Percentiles rank a stretch among this genome's conserved stretches.
phyloP scores from a whole-genome alignment of 345 rosid genomes.

The Schrenkiella parvula region DNA sequence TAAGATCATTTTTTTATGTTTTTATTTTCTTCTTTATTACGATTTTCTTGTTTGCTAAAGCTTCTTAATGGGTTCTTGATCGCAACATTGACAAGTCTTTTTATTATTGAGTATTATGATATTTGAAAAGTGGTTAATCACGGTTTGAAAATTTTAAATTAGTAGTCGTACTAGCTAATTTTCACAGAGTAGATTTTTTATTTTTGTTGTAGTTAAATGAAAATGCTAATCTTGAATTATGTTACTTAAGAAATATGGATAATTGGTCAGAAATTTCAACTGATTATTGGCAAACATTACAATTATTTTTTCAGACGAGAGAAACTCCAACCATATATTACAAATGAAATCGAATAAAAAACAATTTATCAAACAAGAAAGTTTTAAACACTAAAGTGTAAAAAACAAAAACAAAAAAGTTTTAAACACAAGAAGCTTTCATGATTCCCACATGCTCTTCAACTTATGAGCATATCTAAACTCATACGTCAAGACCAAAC shows the following conservation, averaged over 20 bases:
- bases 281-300: neutral
- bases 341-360: neutral
- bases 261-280: neutral
- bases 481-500: conserved; percentile 39
- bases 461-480: conserved; percentile 46
- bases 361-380: conserved; percentile 4
- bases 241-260: too few species aligned
- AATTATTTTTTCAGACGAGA: neutral
- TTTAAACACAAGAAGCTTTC: neutral
- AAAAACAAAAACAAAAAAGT: neutral
- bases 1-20: neutral
- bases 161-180: too few species aligned
- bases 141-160: too few species aligned
- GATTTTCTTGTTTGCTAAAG: conserved; percentile 11
- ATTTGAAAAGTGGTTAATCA: too few species aligned
- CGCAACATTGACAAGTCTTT: neutral
- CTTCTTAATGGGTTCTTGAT: conserved; percentile 1
- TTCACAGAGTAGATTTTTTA: too few species aligned
- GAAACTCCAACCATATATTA: neutral
- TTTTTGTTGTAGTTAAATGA: too few species aligned
- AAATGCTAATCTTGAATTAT: too few species aligned
- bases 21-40: neutral
- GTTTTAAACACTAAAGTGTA: neutral
- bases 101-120: neutral
- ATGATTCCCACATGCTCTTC: conserved; percentile 39